Evolutionary conservation across 345 rosid species (phyloP).

Genomic region (Hibiscus mutabilis): DNA sequence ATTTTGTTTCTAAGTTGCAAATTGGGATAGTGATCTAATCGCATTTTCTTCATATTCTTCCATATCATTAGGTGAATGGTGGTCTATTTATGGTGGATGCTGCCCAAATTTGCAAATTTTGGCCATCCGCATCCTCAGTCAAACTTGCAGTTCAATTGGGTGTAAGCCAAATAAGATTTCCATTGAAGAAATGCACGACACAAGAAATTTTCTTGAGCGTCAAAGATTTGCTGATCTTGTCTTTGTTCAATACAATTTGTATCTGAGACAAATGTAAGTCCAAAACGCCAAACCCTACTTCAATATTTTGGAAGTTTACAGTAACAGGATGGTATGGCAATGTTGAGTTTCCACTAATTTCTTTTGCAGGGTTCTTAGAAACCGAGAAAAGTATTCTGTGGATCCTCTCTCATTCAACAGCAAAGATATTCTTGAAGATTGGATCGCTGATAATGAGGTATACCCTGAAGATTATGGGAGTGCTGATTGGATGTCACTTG

Average conservation of each 20-base stretch:
- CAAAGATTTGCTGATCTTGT: constrained; percentile 60
- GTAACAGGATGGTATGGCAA: neutral
- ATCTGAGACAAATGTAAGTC: constrained; percentile 58
- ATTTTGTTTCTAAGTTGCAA: neutral
- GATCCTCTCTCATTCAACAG: constrained; percentile 54
- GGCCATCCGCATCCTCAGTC: constrained; percentile 71
- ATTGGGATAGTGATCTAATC: neutral
- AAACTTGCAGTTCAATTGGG: constrained; percentile 59
- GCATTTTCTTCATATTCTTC: neutral
- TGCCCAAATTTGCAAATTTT: constrained; percentile 79
- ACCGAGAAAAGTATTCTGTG: constrained; percentile 26
- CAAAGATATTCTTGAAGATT: constrained; percentile 52
- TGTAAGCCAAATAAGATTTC: constrained; percentile 30
- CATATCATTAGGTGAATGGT: constrained; percentile 71
- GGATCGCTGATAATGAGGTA: constrained; percentile 54
- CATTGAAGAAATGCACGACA: constrained; percentile 40
- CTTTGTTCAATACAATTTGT: constrained; percentile 78
- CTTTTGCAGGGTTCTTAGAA: constrained; percentile 23
- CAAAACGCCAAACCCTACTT: neutral
- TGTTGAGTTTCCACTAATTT: neutral
- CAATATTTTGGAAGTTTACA: neutral
- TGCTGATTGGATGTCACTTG: constrained; percentile 73
- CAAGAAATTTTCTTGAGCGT: constrained; percentile 67
- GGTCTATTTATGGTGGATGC: constrained; percentile 86
- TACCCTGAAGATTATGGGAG: constrained; percentile 39